phyloP scores from a whole-genome alignment of 257 asterid genomes.

The Paraleonurus japonicus region DNA sequence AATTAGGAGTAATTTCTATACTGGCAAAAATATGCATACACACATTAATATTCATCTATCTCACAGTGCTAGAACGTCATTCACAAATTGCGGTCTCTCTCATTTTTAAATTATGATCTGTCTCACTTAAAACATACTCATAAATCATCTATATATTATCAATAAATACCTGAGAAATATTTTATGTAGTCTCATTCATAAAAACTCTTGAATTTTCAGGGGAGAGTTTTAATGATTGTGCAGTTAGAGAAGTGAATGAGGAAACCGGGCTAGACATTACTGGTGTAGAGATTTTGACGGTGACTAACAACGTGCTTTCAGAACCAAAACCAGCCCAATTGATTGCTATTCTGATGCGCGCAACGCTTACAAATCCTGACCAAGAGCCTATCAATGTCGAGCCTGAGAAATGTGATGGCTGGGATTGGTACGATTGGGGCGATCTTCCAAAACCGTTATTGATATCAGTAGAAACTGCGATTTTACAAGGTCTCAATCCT shows the following conservation, averaged over 20 bases:
- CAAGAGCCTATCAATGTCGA: constrained; percentile 55
- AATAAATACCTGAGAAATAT: no score
- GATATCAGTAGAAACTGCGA: constrained; percentile 42
- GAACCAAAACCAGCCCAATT: constrained; percentile 43
- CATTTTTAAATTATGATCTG: no score
- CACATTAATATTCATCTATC: no score
- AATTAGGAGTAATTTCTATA: background rate
- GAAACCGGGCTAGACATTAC: constrained; percentile 63
- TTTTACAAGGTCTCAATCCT: constrained; percentile 46
- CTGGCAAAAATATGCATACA: no score
- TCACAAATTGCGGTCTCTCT: no score
- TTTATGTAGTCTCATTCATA: no score
- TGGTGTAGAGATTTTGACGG: constrained; percentile 35
- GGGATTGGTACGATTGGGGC: constrained; percentile 79
- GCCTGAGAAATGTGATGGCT: constrained; percentile 74
- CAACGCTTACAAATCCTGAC: constrained; percentile 32
- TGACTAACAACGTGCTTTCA: constrained; percentile 45
- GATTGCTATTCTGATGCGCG: constrained; percentile 57
- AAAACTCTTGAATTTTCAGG: constrained; percentile 30
- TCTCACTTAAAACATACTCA: no score
- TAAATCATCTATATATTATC: background rate
- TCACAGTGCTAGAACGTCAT: no score
- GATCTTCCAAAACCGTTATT: constrained; percentile 69
- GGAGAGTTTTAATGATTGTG: constrained; percentile 69
- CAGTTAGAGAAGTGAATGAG: constrained; percentile 64